Percentiles rank a stretch among this genome's conserved stretches.
Conservation (phyloP, 2,329 filamentous ascomycete species). For the Coniochaeta prunicola region DNA sequence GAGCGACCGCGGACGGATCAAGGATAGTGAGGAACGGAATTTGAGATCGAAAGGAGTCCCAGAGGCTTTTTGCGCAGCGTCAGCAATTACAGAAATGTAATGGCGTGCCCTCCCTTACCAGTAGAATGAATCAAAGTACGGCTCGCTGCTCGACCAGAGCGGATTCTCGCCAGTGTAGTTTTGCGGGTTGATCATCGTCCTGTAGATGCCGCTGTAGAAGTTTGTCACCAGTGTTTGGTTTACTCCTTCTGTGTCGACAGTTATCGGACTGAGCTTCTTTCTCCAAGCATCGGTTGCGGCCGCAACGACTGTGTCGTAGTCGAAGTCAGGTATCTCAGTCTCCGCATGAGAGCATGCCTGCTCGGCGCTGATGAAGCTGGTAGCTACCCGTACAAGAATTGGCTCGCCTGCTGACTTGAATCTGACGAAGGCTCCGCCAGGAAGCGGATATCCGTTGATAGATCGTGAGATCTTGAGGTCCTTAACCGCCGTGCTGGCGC, state of each 20-base stretch:
- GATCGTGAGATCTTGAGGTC: slow-evolving; percentile 39
- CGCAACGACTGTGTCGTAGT: slow-evolving; percentile 47
- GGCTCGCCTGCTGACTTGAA: slow-evolving; percentile 44
- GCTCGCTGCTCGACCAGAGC: slow-evolving; percentile 56
- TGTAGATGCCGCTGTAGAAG: slow-evolving; percentile 67
- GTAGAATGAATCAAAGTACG: slow-evolving; percentile 71
- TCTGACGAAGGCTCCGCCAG: slow-evolving; percentile 56
- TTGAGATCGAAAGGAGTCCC: slow-evolving; percentile 64
- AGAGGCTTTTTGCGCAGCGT: slow-evolving; percentile 41
- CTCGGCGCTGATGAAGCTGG: slow-evolving; percentile 60
- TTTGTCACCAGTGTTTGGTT: slow-evolving; percentile 47
- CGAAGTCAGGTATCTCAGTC: slow-evolving; percentile 59
- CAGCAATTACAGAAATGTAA: not conserved
- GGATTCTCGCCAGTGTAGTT: slow-evolving; percentile 71
- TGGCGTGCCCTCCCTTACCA: slow-evolving; percentile 39
- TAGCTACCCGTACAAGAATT: slow-evolving; percentile 58
- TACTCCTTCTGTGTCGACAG: slow-evolving; percentile 44
- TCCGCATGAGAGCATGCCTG: slow-evolving; percentile 65
- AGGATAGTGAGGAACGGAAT: slow-evolving; percentile 62
- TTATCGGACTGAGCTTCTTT: slow-evolving; percentile 52
- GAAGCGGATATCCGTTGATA: slow-evolving; percentile 46
- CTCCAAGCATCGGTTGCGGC: slow-evolving; percentile 53
- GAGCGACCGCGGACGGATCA: slow-evolving; percentile 55
- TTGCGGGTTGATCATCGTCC: slow-evolving; percentile 65
- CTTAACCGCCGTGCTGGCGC: slow-evolving; percentile 40